Percentiles rank a stretch among this genome's conserved stretches.
Evolutionary conservation across 805 yeast species (phyloP).

Genomic region (Yarrowia bubula): DNA sequence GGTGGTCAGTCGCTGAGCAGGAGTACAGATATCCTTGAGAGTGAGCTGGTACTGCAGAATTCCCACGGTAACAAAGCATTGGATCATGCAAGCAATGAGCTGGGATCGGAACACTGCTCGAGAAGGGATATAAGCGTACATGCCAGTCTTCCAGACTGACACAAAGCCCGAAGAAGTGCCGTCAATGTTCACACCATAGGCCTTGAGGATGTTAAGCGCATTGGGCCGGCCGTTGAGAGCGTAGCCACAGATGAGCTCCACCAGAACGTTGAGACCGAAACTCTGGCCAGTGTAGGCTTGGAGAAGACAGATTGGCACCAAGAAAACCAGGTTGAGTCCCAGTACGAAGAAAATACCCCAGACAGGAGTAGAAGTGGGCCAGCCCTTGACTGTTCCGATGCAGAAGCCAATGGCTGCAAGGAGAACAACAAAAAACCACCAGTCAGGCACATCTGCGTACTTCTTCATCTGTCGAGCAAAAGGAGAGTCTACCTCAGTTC

Average conservation of each 20-base stretch:
- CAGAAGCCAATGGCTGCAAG: slow-evolving; percentile 43
- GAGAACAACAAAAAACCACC: slow-evolving; percentile 48
- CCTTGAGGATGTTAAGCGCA: slow-evolving; percentile 54
- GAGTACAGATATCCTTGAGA: slow-evolving; percentile 34
- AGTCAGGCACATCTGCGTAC: slow-evolving; percentile 54
- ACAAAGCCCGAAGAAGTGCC: slow-evolving; percentile 62
- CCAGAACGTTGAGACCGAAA: slow-evolving; percentile 58
- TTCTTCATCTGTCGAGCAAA: slow-evolving; percentile 50
- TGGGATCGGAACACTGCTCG: slow-evolving; percentile 44
- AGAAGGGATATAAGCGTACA: slow-evolving; percentile 45
- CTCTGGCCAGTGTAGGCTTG: slow-evolving; percentile 57
- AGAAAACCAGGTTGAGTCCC: slow-evolving; percentile 51
- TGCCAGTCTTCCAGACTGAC: slow-evolving; percentile 52
- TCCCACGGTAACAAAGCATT: slow-evolving; percentile 37
- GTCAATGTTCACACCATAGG: slow-evolving; percentile 45
- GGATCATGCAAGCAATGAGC: slow-evolving; percentile 45
- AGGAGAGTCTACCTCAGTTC: slow-evolving; percentile 44
- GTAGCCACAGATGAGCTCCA: slow-evolving; percentile 64
- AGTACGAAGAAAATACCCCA: slow-evolving; percentile 63
- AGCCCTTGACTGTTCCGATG: slow-evolving; percentile 44
- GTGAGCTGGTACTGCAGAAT: slow-evolving; percentile 40
- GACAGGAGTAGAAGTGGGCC: slow-evolving; percentile 38
- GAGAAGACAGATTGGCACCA: slow-evolving; percentile 59
- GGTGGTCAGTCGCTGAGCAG: slow-evolving; percentile 39
- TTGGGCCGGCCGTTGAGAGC: slow-evolving; percentile 60